Evolutionary conservation across 2,329 filamentous ascomycete species (phyloP), one percentile per base, ranked within the genome.

Genomic region (Truncatella angustata): DNA sequence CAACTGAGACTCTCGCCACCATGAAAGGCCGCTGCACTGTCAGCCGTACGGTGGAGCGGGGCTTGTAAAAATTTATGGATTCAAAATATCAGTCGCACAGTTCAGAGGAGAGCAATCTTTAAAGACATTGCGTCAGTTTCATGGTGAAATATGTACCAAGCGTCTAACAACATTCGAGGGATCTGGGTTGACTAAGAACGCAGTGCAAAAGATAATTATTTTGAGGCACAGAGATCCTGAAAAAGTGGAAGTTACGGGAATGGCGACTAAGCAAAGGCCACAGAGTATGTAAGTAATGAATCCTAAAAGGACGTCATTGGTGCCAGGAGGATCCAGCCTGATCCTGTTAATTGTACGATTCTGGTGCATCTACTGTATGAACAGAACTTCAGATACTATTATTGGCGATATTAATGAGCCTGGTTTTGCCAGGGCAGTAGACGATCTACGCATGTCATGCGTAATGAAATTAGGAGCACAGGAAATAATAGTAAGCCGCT

Each of bases 161-260:
- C 40, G 28, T 44, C 20, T 44, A 44, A 44, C 24, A 12, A 44
- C 28, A 23, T 44, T 44, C 28, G 21, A 44, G 28, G 40, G 40
- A 44, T 44, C n/a, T n/a, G n/a, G n/a, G n/a, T n/a, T n/a, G n/a
- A n/a, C n/a, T n/a, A n/a, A n/a, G n/a, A n/a, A n/a, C n/a, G n/a
- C n/a, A n/a, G n/a, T n/a, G n/a, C n/a, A n/a, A n/a, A 32, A 32
- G 28, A 32, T 7, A 7, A 7, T 32, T 7, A 7, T 14, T 7
- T 32, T 32, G 28, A 32, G 28, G 28, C 28, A 14, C 28, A 14
- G 28, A 32, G 28, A 32, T 32, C 28, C 28, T 32, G 28, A 32
- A 7, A 32, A 32, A 9, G 7, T 7, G 28, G 7, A 14, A 14
- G 28, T 7, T 9, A 32, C 28, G 14, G 28, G 28, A 32, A 32